Base-by-base conservation (phyloP, 2,329 filamentous ascomycete genomes). In the Fragosphaeria purpurea region DNA sequence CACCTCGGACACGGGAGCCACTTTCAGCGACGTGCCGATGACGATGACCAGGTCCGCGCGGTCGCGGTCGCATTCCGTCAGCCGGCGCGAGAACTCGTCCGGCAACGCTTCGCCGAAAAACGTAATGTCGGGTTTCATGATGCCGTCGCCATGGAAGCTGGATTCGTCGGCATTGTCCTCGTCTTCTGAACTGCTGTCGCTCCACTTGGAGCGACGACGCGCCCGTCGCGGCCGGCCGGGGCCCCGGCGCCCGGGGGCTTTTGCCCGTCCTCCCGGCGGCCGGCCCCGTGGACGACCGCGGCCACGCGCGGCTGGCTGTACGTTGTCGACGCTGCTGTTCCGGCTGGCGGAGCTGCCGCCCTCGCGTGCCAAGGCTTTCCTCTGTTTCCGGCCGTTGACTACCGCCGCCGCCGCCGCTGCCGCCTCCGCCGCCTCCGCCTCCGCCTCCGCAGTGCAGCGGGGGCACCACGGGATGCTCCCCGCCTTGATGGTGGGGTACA, bases 91-190 rank as follows among this genome's bases (percentile, higher is more conserved):
- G 67, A 98, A 98, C 58, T 81, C 79, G 59, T 87, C 82, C 0
- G 91, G 90, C 1, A 98, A 82, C 47, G 83, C 77, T 69, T 98
- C 93, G 58, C 91, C 91, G 61, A 97, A 97, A 72, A 98, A 97
- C 44, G 88, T 97, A 63, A 98, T 97, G 69, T 97, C 91, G 7
- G 93, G 93, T 75, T 86, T 95, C 88, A 95, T 95, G 63, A 95
- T 82, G 51, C 87, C 88, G 45, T 76, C 73, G 2, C 82, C 80
- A 40, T 7, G 7, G 35, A 37, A 37, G 11, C 86, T 79, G 57
- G 83, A 75, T 61, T 83, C 80, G 52, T 80, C 72, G 53, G 62
- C 80, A 50, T 80, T 72, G 50, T 80, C 72, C 55, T 65, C 75
- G 42, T 76, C 73, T 48, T 75, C 72, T 11, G 74, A 66, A 40